These are phyloP conservation scores for Paramecium sexaurelia DNA, from an alignment of 73 alveolate species.

Conservation along the genomic window DNA sequence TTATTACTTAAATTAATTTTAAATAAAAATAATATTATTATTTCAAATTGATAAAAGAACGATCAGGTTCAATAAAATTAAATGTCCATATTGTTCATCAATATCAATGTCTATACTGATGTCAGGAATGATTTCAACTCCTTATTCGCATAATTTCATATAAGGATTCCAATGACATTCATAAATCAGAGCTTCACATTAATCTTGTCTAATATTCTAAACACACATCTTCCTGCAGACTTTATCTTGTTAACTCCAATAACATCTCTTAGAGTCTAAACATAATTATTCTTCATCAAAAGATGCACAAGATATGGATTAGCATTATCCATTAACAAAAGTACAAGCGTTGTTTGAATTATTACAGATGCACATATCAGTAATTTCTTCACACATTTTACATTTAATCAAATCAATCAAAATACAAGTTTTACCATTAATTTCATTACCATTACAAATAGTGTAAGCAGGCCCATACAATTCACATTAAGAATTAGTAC, in stretches of 20 bases:
- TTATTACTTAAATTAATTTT: too few relatives aligned
- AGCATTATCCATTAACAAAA: not conserved
- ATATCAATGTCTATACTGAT: not conserved
- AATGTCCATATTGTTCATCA: not conserved
- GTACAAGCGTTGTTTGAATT: constrained; percentile 50
- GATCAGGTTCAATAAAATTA: not conserved
- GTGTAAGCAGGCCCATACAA: constrained; percentile 28
- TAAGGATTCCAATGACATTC: constrained; percentile 55
- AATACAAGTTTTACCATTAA: constrained; percentile 31
- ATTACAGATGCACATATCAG: constrained; percentile 32
- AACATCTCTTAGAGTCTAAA: not conserved
- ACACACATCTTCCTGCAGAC: constrained; percentile 40
- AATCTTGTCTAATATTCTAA: constrained; percentile 10
- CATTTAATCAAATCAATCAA: not conserved
- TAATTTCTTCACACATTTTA: constrained; percentile 20
- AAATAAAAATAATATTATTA: too few relatives aligned
- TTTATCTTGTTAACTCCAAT: constrained; percentile 3
- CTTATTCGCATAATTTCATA: not conserved
- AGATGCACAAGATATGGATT: not conserved
- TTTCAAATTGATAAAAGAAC: not conserved
- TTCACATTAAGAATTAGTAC: constrained; percentile 27
- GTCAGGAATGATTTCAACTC: constrained; percentile 30
- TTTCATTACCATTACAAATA: constrained; percentile 53
- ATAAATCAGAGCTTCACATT: constrained; percentile 39
- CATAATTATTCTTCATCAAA: not conserved